Percentiles rank a stretch among this genome's conserved stretches.
phyloP scores from a whole-genome alignment of 768 basidiomycete species.

The Calocera viscosa region DNA sequence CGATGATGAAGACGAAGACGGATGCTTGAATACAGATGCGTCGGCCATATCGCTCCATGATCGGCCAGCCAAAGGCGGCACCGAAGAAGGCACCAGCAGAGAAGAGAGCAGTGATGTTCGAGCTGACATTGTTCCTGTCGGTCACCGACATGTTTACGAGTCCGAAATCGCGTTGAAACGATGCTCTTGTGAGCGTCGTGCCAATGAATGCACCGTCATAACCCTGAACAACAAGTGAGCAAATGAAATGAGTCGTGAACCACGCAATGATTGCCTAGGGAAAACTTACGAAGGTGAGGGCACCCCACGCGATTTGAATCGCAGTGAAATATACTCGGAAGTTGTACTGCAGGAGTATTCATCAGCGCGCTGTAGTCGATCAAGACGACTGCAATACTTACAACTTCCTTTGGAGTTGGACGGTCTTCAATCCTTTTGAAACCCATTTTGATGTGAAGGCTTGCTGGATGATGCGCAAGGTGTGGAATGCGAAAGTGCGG shows the following conservation, averaged over 20 bases:
- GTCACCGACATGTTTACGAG: slow-evolving; percentile 25
- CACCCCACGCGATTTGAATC: slow-evolving; percentile 29
- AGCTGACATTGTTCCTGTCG: slow-evolving; percentile 28
- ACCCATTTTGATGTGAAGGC: not conserved
- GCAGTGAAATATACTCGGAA: slow-evolving; percentile 32
- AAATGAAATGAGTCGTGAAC: not conserved
- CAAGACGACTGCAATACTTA: not conserved
- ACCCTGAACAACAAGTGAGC: slow-evolving; percentile 11
- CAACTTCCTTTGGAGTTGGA: slow-evolving; percentile 25
- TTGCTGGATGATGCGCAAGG: not conserved
- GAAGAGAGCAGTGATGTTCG: slow-evolving; percentile 38
- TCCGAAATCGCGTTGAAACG: slow-evolving; percentile 37
- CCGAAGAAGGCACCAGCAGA: slow-evolving; percentile 38
- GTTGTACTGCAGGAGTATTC: slow-evolving; percentile 26
- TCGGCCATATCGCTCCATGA: slow-evolving; percentile 33
- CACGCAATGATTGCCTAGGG: not conserved
- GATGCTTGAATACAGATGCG: slow-evolving; percentile 28
- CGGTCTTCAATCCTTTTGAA: slow-evolving; percentile 20
- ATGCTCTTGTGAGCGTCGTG: slow-evolving; percentile 31
- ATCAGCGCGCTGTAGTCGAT: not conserved
- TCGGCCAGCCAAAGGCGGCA: slow-evolving; percentile 29
- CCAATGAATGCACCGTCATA: slow-evolving; percentile 40
- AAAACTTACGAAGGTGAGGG: slow-evolving; percentile 29
- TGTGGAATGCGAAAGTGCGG: not conserved
- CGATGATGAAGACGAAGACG: slow-evolving; percentile 31